Evolutionary conservation across 2,329 filamentous ascomycete genomes (phyloP), one percentile per base, ranked within the genome.

Genomic region (Sarocladium kiliense): DNA sequence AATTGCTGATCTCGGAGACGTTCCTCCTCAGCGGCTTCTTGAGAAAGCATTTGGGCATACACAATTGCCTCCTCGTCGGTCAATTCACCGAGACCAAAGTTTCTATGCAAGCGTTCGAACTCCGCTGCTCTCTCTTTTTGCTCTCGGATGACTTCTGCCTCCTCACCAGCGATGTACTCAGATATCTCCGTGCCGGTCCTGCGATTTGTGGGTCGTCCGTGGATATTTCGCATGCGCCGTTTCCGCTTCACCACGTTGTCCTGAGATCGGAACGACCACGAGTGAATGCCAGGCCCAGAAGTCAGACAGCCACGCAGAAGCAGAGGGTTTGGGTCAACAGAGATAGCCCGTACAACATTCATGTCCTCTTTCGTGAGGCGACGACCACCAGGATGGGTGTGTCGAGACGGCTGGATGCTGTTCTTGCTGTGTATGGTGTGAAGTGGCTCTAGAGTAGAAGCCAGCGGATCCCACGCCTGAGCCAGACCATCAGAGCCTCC

Each of bases 401-500:
- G 85, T 56, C 92, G 89, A 59, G 92, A 88, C 53, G 92, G 87
- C 26, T 91, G 85, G 7, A 88, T 87, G 2, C 89, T 89, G 61
- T 93, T 91, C 14, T 88, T 85, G 2, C 91, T 90, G 66, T 96
- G 92, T 54, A 99, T 77, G 0, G 91, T 97, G 37, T 91, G 85
- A 53, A 97, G 81, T 0, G 94, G 90, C 19, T 87, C 84, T 18
- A 79, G 71, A 0, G 81, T 88, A 2, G 93, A 97, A 1, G 87
- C 90, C 47, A 99, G 76, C n/a, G 89, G 89, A 73, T 99, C 94
- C 94, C 94, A 99, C 5, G 91, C 89, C 69, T 97, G 94, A 3
- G 96, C 93, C 2, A 97, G 81, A 1, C 94, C 93, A 71, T 99
- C 94, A 61, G 89, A 96, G 25, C 94, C 94, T 51, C 94, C 94